Evolutionary conservation across 1,284 basidiomycete species (phyloP).

Genomic region (Phaffia rhodozyma): DNA sequence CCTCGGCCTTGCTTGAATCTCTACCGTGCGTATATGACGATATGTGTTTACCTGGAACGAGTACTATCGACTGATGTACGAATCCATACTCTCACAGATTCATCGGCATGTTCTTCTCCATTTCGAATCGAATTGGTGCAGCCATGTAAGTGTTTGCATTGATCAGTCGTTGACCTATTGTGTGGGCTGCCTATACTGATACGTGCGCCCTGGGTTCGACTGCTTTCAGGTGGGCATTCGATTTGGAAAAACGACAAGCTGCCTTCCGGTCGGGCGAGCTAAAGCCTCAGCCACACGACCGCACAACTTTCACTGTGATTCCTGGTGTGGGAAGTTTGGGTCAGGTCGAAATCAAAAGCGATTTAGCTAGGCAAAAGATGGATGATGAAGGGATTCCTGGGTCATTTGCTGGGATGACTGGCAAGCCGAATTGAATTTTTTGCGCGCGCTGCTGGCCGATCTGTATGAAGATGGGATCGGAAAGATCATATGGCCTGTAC

Average conservation of each 20-base stretch:
- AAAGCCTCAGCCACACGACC: conserved; percentile 18
- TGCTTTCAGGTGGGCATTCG: conserved; percentile 69
- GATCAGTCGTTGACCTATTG: neutral
- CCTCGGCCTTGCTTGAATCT: conserved; percentile 56
- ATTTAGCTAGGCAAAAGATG: neutral
- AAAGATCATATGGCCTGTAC: too few species aligned
- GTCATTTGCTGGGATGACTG: too few species aligned
- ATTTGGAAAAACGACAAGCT: conserved; percentile 59
- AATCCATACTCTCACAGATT: conserved; percentile 27
- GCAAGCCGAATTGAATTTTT: too few species aligned
- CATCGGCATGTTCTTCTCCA: conserved; percentile 58
- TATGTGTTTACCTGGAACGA: too few species aligned
- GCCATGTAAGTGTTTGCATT: conserved; percentile 47
- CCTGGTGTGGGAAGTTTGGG: conserved; percentile 2
- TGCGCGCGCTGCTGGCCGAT: too few species aligned
- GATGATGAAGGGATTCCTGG: neutral
- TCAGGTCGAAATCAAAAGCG: conserved; percentile 9
- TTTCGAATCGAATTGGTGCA: conserved; percentile 56
- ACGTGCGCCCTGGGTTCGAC: neutral
- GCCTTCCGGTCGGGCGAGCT: conserved; percentile 34
- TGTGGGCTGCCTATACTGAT: neutral
- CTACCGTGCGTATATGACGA: conserved; percentile 38
- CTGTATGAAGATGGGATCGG: too few species aligned
- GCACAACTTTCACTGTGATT: conserved; percentile 3
- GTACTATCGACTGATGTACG: conserved; percentile 1